Base-by-base conservation (phyloP, 2,329 filamentous ascomycete genomes). In the Rugonectria rugulosa region DNA sequence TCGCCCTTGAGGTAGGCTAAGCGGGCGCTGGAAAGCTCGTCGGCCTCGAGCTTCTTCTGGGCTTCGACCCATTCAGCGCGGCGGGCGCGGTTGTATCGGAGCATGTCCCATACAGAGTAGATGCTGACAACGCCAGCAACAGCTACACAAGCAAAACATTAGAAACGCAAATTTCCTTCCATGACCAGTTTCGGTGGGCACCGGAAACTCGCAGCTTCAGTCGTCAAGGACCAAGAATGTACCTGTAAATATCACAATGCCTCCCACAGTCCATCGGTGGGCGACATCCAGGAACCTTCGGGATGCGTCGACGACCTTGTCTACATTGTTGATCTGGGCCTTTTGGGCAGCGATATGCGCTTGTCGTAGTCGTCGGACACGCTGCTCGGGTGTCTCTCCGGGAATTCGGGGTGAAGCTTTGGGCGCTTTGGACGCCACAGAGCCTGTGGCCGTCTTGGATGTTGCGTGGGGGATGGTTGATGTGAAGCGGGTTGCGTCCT, bases 401-500 rank as follows among this genome's bases (percentile, higher is more conserved):
- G 73, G 67, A 47, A 71, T 63, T 57, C 69, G 65, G 62, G 69
- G 64, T 55, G 36, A 40, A 20, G 67, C 64, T 58, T 69, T 62
- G 50, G 64, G 56, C 24, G 61, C 56, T 21, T 12, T 29, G 12
- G 38, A 27, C 4, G 76, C 73, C 32, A 72, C 68, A 48, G 73
- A 67, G 23, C 75, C 72, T 51, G 72, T 73, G 57, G 68, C 68
- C 36, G 81, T 73, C 71, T 89, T 90, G 63, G 86, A 85, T 62
- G 82, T 82, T 66, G 89, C 90, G 75, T 92, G 89, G 47, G 77
- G 77, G 55, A 77, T 76, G 54, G 76, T 78, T 52, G 77, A 78
- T 29, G 77, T 79, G 71, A 79, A 95, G 70, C 90, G 88, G 68
- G 91, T 95, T 64, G 91, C 90, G 73, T 93, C 90, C 67, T 85